Conservation (phyloP, 2,329 filamentous ascomycete species). For the Biscogniauxia mediterranea region DNA sequence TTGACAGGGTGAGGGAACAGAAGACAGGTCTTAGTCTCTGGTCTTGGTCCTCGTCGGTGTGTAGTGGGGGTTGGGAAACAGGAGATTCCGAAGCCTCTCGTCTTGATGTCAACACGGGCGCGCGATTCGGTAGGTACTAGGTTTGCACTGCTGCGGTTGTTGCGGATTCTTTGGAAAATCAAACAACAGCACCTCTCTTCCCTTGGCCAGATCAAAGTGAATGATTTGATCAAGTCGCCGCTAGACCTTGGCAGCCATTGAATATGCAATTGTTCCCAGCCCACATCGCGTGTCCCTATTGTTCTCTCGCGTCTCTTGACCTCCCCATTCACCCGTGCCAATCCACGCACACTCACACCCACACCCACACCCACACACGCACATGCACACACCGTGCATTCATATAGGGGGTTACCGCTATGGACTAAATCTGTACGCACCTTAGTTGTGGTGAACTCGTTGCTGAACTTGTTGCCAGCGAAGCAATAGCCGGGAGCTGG, state of each 20-base stretch:
- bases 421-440: constrained; percentile 36
- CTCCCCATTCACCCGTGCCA: background rate
- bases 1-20: background rate
- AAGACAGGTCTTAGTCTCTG: background rate
- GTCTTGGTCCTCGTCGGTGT: no score
- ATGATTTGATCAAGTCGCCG: no score
- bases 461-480: constrained; percentile 42
- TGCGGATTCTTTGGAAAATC: no score
- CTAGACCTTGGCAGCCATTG: background rate
- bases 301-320: background rate
- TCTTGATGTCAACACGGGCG: no score
- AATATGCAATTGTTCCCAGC: background rate
- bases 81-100: no score
- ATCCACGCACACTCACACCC: background rate
- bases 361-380: no score
- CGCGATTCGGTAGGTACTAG: no score
- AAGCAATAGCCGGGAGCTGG: constrained; percentile 47
- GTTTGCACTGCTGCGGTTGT: no score
- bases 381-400: background rate
- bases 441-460: constrained; percentile 45
- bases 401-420: background rate
- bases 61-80: no score
- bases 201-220: no score
- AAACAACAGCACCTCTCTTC: no score
- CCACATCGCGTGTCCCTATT: background rate